phyloP scores from a whole-genome alignment of 2,329 filamentous ascomycete species.

The Penicillium sp. region DNA sequence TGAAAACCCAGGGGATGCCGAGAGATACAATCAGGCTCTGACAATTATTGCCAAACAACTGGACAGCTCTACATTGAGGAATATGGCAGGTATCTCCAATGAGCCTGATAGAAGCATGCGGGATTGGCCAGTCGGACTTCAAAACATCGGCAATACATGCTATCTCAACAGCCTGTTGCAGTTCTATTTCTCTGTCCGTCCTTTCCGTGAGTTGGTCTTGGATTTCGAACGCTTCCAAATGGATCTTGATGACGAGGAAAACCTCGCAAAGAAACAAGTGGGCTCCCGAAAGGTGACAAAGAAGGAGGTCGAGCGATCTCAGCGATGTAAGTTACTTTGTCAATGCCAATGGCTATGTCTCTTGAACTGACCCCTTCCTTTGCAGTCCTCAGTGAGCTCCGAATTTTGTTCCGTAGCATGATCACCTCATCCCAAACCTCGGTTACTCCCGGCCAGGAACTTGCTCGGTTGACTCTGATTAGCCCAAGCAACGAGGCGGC shows the following conservation, averaged over 20 bases:
- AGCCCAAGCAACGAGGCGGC: conserved; percentile 56
- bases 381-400: conserved; percentile 72
- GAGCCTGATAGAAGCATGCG: conserved; percentile 38
- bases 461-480: conserved; percentile 77
- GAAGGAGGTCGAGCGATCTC: conserved; percentile 59
- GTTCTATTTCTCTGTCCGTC: conserved; percentile 86
- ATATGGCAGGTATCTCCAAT: conserved; percentile 32
- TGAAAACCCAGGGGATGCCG: conserved; percentile 48
- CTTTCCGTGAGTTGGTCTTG: conserved; percentile 76
- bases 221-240: conserved; percentile 71
- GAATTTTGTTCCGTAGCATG: conserved; percentile 68
- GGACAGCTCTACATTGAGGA: conserved; percentile 40
- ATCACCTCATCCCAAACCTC: conserved; percentile 61
- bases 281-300: conserved; percentile 68
- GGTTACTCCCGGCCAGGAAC: conserved; percentile 70
- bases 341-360: background rate
- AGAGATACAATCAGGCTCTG: conserved; percentile 50
- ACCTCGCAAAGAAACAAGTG: conserved; percentile 66
- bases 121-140: conserved; percentile 76
- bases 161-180: conserved; percentile 96
- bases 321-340: conserved; percentile 65
- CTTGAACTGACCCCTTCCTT: conserved; percentile 19
- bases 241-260: conserved; percentile 60
- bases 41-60: conserved; percentile 48
- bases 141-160: conserved; percentile 96